Evolutionary conservation across 176 grass and related monocot species (phyloP).

Genomic region (Triticum urartu): DNA sequence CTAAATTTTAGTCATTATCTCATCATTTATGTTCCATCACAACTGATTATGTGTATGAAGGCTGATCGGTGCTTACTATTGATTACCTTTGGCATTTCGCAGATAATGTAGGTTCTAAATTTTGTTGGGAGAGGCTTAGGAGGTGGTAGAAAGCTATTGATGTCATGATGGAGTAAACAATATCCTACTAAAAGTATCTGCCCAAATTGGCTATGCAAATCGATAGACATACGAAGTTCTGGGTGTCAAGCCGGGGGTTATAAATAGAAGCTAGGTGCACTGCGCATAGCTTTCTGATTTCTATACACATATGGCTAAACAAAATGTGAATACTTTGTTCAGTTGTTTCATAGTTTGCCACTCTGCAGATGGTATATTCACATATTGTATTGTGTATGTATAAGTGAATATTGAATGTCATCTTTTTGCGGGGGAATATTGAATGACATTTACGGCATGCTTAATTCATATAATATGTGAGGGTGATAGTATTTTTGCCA

Average conservation of each 20-base stretch:
- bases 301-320: neutral
- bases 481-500: slow-evolving; percentile 3
- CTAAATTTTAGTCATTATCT: neutral
- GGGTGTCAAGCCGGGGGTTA: neutral
- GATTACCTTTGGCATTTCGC: slow-evolving; percentile 23
- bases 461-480: neutral
- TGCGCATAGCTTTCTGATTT: slow-evolving; percentile 7
- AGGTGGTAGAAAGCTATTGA: slow-evolving; percentile 16
- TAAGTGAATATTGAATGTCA: slow-evolving; percentile 17
- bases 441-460: neutral
- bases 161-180: neutral
- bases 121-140: slow-evolving; percentile 32
- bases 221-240: slow-evolving; percentile 8
- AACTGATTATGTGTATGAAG: neutral
- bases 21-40: neutral
- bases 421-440: too few species aligned
- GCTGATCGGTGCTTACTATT: slow-evolving; percentile 22
- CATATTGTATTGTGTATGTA: slow-evolving; percentile 22
- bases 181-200: slow-evolving; percentile 10
- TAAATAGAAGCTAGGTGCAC: slow-evolving; percentile 5
- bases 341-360: neutral
- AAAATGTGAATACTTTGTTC: slow-evolving; percentile 18
- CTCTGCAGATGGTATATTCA: slow-evolving; percentile 11
- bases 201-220: neutral
- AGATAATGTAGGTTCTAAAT: slow-evolving; percentile 33